Evolutionary conservation across 768 basidiomycete genomes (phyloP).

Genomic region (Pisolithus microcarpus): DNA sequence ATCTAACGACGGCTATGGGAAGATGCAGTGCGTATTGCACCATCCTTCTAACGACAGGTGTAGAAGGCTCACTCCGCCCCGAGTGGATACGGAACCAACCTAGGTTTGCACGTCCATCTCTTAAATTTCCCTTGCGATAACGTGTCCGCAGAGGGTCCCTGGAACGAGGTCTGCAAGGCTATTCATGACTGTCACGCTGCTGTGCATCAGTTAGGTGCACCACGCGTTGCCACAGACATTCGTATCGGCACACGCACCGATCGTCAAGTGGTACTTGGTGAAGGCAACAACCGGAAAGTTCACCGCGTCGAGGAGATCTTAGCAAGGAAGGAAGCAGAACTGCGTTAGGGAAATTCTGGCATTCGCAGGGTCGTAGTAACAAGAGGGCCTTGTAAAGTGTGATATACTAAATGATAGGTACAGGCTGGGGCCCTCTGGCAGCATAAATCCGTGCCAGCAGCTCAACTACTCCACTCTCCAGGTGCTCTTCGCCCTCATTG

Average conservation of each 20-base stretch:
- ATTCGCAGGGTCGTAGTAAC: neutral
- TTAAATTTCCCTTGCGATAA: conserved; percentile 1
- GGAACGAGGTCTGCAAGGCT: conserved; percentile 74
- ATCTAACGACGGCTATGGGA: neutral
- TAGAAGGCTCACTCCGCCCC: neutral
- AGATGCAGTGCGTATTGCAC: conserved; percentile 33
- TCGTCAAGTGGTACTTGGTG: conserved; percentile 50
- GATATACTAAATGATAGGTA: conserved; percentile 35
- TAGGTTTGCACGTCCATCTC: conserved; percentile 40
- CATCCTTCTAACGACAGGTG: conserved; percentile 9
- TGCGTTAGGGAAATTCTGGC: neutral
- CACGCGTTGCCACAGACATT: conserved; percentile 84
- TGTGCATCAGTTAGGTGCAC: conserved; percentile 69
- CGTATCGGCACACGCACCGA: conserved; percentile 89
- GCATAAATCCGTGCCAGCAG: conserved; percentile 84
- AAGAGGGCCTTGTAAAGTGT: neutral
- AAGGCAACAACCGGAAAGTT: conserved; percentile 77
- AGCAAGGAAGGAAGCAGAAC: conserved; percentile 22
- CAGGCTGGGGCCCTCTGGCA: conserved; percentile 41
- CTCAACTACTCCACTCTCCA: conserved; percentile 80
- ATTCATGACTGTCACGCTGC: conserved; percentile 90
- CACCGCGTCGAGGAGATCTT: conserved; percentile 77
- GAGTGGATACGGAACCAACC: conserved; percentile 89
- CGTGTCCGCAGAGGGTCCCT: conserved; percentile 59
- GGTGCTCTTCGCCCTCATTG: conserved; percentile 58